A percentile compares a stretch with the other conserved stretches of the same genome.
Conservation (phyloP, 257 asterid genomes). For the Verbascum thapsus region DNA sequence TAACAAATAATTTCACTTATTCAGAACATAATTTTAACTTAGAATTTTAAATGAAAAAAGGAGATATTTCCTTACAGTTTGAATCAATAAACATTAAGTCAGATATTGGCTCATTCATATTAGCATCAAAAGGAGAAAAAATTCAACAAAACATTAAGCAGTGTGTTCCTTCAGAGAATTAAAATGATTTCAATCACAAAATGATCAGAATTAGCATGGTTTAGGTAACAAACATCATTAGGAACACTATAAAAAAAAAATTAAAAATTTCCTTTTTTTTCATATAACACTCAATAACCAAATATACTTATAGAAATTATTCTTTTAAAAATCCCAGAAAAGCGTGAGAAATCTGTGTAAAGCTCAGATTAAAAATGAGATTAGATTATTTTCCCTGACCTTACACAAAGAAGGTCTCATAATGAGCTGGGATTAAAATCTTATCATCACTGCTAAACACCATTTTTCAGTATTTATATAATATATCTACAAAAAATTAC, state of each 20-base stretch:
- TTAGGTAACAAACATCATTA: conserved; percentile 24
- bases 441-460: conserved; percentile 31
- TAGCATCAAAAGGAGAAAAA: background rate
- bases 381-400: conserved; percentile 35
- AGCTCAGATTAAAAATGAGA: conserved; percentile 34
- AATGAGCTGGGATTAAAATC: conserved; percentile 44
- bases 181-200: conserved; percentile 22
- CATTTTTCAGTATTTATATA: background rate
- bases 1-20: no score
- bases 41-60: no score
- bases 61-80: no score
- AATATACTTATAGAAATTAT: no score
- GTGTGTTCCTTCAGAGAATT: conserved; percentile 28
- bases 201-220: conserved; percentile 38
- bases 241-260: conserved; percentile 21
- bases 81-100: no score
- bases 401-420: conserved; percentile 20
- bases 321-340: no score
- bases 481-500: background rate
- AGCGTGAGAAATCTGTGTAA: no score
- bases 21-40: no score
- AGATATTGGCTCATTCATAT: no score
- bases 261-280: no score
- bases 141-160: background rate
- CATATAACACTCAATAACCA: background rate